Evolutionary conservation across 768 basidiomycete species (phyloP).

Genomic region (Kwoniella mangroviensis): DNA sequence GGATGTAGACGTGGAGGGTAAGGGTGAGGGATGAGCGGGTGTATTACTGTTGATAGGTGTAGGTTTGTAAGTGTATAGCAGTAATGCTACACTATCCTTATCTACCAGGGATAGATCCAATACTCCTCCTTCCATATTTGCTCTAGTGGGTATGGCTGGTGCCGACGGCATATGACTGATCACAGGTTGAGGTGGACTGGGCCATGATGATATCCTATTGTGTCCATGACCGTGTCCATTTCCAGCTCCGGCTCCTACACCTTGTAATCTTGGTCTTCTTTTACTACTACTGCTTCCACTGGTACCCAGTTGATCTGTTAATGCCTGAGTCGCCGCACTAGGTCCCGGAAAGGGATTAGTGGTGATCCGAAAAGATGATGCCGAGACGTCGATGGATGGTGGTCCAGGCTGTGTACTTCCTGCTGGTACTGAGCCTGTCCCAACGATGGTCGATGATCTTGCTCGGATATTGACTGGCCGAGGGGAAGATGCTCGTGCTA

Average conservation of each 20-base stretch:
- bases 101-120: constrained; percentile 19
- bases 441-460: constrained; percentile 42
- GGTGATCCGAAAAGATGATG: constrained; percentile 26
- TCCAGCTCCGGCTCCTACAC: constrained; percentile 10
- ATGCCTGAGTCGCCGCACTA: constrained; percentile 26
- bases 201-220: constrained; percentile 33
- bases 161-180: constrained; percentile 32
- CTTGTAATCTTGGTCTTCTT: constrained; percentile 11
- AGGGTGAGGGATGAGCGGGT: constrained; percentile 37
- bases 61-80: constrained; percentile 47
- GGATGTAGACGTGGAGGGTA: constrained; percentile 29
- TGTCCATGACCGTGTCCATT: constrained; percentile 28
- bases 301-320: constrained; percentile 23
- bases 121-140: constrained; percentile 32
- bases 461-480: constrained; percentile 25
- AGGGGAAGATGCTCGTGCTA: constrained; percentile 14
- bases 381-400: constrained; percentile 29
- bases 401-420: constrained; percentile 26
- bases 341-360: constrained; percentile 31
- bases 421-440: constrained; percentile 19
- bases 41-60: neutral
- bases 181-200: constrained; percentile 29
- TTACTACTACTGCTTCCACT: constrained; percentile 12
- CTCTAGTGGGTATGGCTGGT: constrained; percentile 32
- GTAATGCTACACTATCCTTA: constrained; percentile 26